A percentile compares a stretch with the other conserved stretches of the same genome.
Evolutionary conservation across 768 basidiomycete genomes (phyloP).

Genomic region (Rhodotorula graminis): DNA sequence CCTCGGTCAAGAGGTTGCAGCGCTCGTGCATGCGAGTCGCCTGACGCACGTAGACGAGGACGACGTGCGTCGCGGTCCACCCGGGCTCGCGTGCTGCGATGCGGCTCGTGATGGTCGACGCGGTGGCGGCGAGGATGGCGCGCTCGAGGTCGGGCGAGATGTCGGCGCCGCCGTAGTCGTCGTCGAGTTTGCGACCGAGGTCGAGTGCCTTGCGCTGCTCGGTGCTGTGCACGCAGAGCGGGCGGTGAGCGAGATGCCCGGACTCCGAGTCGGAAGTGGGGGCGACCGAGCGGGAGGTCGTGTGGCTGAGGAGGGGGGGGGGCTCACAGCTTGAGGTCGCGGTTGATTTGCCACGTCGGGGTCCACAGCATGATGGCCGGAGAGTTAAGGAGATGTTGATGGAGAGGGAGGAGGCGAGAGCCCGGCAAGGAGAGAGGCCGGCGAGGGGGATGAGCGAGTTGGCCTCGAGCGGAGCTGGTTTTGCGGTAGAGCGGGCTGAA

Average conservation of each 20-base stretch:
- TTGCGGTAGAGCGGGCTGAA: too few relatives aligned
- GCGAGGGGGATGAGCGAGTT: too few relatives aligned
- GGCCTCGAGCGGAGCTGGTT: too few relatives aligned
- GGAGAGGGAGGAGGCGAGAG: neutral
- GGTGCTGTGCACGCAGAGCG: neutral
- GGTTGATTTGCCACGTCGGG: conserved; percentile 8
- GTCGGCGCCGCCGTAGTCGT: neutral
- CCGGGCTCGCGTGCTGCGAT: conserved; percentile 11
- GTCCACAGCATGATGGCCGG: neutral
- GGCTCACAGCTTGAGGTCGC: conserved; percentile 11
- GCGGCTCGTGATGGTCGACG: conserved; percentile 9
- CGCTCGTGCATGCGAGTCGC: conserved; percentile 20
- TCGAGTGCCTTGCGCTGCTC: neutral
- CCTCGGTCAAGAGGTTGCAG: conserved; percentile 34
- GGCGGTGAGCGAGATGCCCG: too few relatives aligned
- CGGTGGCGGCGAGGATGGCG: conserved; percentile 7
- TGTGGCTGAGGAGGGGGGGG: neutral
- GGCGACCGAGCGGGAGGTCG: neutral
- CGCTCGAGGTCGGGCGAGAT: conserved; percentile 1
- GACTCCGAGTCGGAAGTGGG: too few relatives aligned
- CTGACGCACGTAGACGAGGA: conserved; percentile 31
- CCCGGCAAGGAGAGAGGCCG: neutral
- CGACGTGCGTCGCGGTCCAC: conserved; percentile 36
- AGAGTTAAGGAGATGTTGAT: neutral
- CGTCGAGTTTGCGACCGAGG: neutral